Evolutionary conservation across 192 early-diverging fungal species (phyloP), one percentile per base, ranked within the genome.

Genomic region (Ambispora gerdemannii): DNA sequence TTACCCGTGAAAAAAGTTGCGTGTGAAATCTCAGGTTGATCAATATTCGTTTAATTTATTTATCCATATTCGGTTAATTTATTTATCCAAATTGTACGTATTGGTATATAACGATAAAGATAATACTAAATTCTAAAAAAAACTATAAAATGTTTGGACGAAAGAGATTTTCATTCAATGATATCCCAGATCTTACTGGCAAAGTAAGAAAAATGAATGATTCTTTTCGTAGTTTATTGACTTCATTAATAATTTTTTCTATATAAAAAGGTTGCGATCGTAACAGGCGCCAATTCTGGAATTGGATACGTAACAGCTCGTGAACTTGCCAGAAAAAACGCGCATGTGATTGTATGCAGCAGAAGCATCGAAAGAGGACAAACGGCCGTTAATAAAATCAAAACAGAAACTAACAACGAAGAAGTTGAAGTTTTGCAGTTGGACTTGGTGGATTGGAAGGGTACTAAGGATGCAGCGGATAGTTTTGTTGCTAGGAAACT

Each of bases 271-370:
- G 63, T 77, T 24, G 77, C 76, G 19, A 75, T 85, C 24, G 69
- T 85, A 19, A 85, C 81, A 4, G 84, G 84, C 2, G 78, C 74
- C 15, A 84, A 78, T 35, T 51, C 75, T 13, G 84, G 84, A 11
- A 68, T 76, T n/a, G 75, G 78, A 7, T 76, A 72, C 35, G 67
- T 38, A 10, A 79, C 78, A 1, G 50, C 78, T 1, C 59, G 67
- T 7, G 78, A 51, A 4, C 38, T 79, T 13, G 74, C 78, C 4
- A 31, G 59, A 25, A 56, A 79, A 28, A 70, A 71, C 1, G 78
- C 78, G 0, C 78, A 74, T 24, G 78, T 79, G 53, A 76, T 79
- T 7, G 30, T 79, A 11, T 72, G 72, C 31, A 70, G 74, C 22
- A 56, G 75, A 11, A 25, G 71, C 59, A 31, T 63, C 4, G 27